Evolutionary conservation across 768 basidiomycete species (phyloP).

Genomic region (Mycena galopus): DNA sequence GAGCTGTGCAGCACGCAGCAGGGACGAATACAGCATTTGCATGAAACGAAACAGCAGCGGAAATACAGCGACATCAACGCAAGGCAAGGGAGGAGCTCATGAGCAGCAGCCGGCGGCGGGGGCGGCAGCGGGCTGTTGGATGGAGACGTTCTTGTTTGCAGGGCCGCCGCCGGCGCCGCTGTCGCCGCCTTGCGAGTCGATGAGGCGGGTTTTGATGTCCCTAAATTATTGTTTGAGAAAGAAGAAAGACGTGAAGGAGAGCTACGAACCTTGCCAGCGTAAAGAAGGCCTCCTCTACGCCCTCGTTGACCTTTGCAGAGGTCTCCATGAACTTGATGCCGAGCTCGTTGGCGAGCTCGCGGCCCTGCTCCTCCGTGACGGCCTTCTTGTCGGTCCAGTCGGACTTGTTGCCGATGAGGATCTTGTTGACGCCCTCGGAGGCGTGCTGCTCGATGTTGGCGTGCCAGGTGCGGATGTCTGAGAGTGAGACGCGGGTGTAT

Average conservation of each 20-base stretch:
- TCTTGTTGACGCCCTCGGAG: conserved; percentile 98
- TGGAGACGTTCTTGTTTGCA: conserved; percentile 56
- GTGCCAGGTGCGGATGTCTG: conserved; percentile 47
- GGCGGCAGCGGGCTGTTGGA: conserved; percentile 18
- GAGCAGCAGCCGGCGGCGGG: conserved; percentile 34
- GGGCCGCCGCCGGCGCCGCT: conserved; percentile 54
- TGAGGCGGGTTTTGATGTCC: conserved; percentile 97
- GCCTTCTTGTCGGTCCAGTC: conserved; percentile 98
- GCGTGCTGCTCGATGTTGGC: conserved; percentile 98
- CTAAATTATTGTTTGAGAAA: conserved; percentile 52
- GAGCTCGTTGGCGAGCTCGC: conserved; percentile 94
- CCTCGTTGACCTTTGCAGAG: conserved; percentile 98
- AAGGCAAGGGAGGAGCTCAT: conserved; percentile 12
- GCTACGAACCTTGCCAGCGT: conserved; percentile 86
- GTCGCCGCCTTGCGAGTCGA: conserved; percentile 89
- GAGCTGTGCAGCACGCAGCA: neutral
- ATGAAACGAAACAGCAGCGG: neutral
- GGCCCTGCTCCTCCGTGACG: conserved; percentile 54
- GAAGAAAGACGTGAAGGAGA: neutral
- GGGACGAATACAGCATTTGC: neutral
- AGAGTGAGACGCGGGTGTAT: neutral
- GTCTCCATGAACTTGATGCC: conserved; percentile 97
- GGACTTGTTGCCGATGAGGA: conserved; percentile 98
- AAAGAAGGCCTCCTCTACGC: conserved; percentile 99
- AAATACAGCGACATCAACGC: neutral